Evolutionary conservation across 352 stramenopile species (phyloP).

Genomic region (Phytophthora aleatoria): DNA sequence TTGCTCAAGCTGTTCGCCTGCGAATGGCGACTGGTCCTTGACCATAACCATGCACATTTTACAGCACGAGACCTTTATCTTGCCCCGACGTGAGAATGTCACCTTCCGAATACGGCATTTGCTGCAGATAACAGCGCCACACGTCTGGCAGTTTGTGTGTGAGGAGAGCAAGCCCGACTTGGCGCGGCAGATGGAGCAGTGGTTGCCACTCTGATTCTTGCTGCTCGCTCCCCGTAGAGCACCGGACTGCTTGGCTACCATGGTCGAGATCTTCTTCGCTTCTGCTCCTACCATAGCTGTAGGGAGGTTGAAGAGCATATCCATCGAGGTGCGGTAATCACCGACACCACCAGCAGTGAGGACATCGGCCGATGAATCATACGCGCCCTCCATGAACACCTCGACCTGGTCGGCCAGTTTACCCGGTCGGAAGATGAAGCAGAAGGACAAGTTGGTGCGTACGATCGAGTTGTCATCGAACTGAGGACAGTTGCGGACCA

Average conservation of each 20-base stretch:
- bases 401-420: slow-evolving; percentile 58
- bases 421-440: slow-evolving; percentile 70
- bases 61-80: slow-evolving; percentile 72
- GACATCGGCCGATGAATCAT: slow-evolving; percentile 62
- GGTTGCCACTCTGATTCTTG: slow-evolving; percentile 45
- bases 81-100: slow-evolving; percentile 56
- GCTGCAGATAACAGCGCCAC: slow-evolving; percentile 70
- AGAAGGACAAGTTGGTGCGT: slow-evolving; percentile 70
- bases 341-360: slow-evolving; percentile 70
- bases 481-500: slow-evolving; percentile 58
- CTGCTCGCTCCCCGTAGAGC: slow-evolving; percentile 30
- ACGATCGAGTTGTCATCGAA: slow-evolving; percentile 83
- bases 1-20: slow-evolving; percentile 48
- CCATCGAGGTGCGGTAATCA: slow-evolving; percentile 69
- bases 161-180: slow-evolving; percentile 63
- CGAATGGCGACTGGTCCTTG: slow-evolving; percentile 73
- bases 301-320: slow-evolving; percentile 66
- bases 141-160: slow-evolving; percentile 63
- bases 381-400: slow-evolving; percentile 76
- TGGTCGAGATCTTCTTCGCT: slow-evolving; percentile 69
- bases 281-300: slow-evolving; percentile 52
- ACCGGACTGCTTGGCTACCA: slow-evolving; percentile 54
- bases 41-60: slow-evolving; percentile 76
- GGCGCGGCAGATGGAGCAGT: slow-evolving; percentile 68
- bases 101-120: slow-evolving; percentile 76